These are phyloP conservation scores for Mallotus nudiflorus DNA, from an alignment of 345 rosid genomes.

Conservation along the genomic window DNA sequence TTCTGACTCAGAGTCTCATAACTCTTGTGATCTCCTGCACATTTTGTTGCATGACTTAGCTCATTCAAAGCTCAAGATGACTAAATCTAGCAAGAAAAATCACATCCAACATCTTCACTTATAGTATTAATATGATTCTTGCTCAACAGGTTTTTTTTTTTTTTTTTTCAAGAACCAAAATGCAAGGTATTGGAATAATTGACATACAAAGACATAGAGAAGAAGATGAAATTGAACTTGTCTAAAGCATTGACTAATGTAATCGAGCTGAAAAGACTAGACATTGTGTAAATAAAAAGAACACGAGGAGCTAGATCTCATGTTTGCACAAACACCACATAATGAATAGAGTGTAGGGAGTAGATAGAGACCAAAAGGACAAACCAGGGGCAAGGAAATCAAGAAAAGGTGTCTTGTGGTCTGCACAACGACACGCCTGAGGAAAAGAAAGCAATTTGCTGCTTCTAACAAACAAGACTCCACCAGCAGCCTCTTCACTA, in stretches of 20 bases:
- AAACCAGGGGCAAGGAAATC: conserved; percentile 41
- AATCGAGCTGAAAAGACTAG: too few species aligned
- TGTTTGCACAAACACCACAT: conserved; percentile 16
- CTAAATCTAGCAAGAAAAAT: background rate
- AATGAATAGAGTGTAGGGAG: conserved; percentile 2
- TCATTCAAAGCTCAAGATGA: background rate
- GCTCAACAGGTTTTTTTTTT: too few species aligned
- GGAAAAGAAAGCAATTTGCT: conserved; percentile 10
- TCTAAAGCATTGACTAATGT: background rate
- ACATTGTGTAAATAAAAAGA: too few species aligned
- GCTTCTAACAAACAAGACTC: conserved; percentile 31
- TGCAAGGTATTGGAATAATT: background rate
- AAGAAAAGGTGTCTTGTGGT: conserved; percentile 19
- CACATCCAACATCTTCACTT: background rate
- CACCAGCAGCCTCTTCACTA: conserved; percentile 10
- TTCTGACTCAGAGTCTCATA: conserved; percentile 28
- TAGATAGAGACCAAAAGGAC: conserved; percentile 16
- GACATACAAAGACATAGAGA: background rate
- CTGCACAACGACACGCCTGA: conserved; percentile 19
- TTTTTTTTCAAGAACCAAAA: too few species aligned
- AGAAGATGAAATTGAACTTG: background rate
- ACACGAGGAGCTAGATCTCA: background rate
- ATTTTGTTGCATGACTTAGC: conserved; percentile 1
- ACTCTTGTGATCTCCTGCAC: conserved; percentile 35
- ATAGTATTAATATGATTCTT: too few species aligned